Base-by-base conservation (phyloP, 148 eudicot species). In the Silene latifolia region DNA sequence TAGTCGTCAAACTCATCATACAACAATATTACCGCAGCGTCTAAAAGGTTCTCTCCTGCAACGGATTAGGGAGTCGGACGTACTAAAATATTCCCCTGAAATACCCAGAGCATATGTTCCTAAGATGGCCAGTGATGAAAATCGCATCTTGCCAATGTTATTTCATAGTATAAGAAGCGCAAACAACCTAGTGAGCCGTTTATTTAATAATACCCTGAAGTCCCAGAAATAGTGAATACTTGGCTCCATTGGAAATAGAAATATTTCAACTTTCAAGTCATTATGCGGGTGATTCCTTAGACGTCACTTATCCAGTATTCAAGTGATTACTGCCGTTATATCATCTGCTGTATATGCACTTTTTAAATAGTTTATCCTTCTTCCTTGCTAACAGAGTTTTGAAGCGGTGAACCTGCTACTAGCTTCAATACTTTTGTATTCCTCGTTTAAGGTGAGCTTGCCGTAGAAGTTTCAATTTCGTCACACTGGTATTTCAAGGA, bases 351-450 rank as follows among this genome's bases (percentile, higher is more conserved):
- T 10, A 25, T 69, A 27, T 56, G 24, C 18, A 14, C 54, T 24
- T 47, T 51, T 70, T n/a, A 25, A 53, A 7, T 23, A 18, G 23
- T 70, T 25, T 18, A 6, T 39, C 61, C 32, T 44, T 46, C 59
- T 72, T 72, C 13, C 12, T 18, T 61, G 32, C 48, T 77, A 60
- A 63, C 85, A 94, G 98, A 94, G 89, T 75, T 94, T 90, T 77
- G 97, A 91, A 80, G 98, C 77, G 46, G 93, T 94, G 69, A 94
- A 94, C 79, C 82, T 91, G 78, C 83, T 90, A 54, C 87, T 94
- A 84, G 97, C 98, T 65, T 88, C 88, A 73, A 81, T 94, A 81
- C 96, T 94, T 67, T 82, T 94, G 73, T 91, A 86, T 82, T 88
- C 98, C 68, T 86, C 98, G 51, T 88, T 88, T 86, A 94, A 94